Evolutionary conservation across 2,329 filamentous ascomycete genomes (phyloP).

Genomic region (Coniochaeta hoffmannii): DNA sequence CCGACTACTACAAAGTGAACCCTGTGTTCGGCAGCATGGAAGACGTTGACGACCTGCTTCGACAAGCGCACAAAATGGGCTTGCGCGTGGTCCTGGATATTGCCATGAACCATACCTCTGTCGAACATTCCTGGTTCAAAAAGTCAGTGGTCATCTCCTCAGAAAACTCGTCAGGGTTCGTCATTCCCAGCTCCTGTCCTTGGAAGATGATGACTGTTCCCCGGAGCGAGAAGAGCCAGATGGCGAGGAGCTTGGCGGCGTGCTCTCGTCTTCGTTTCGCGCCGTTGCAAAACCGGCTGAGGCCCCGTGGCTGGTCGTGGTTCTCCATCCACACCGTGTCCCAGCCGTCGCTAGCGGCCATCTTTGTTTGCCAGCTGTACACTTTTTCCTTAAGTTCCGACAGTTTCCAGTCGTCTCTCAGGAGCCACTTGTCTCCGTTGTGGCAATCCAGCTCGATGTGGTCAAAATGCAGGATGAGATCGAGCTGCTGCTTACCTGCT

Average conservation of each 20-base stretch:
- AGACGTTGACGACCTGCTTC: too few relatives aligned
- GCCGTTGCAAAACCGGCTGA: slow-evolving; percentile 47
- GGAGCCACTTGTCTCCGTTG: slow-evolving; percentile 1
- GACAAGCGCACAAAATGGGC: too few relatives aligned
- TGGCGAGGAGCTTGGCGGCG: slow-evolving; percentile 53
- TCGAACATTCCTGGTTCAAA: not conserved
- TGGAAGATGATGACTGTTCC: slow-evolving; percentile 64
- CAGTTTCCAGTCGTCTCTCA: slow-evolving; percentile 23
- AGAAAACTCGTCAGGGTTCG: not conserved
- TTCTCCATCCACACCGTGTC: slow-evolving; percentile 60
- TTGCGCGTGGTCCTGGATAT: too few relatives aligned
- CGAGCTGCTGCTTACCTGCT: slow-evolving; percentile 37
- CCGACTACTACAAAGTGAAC: too few relatives aligned
- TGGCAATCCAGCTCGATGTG: slow-evolving; percentile 29
- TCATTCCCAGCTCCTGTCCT: slow-evolving; percentile 61
- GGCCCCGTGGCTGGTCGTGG: slow-evolving; percentile 51
- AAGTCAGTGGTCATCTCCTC: not conserved
- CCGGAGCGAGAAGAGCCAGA: slow-evolving; percentile 47
- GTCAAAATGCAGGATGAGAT: slow-evolving; percentile 70
- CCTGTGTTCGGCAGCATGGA: too few relatives aligned
- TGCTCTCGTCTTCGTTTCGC: slow-evolving; percentile 37
- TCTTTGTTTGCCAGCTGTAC: slow-evolving; percentile 29
- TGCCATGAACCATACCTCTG: too few relatives aligned
- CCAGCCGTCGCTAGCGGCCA: slow-evolving; percentile 49
- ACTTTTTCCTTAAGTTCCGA: not conserved